Evolutionary conservation across 1,139 yeast species (phyloP), one percentile per base, ranked within the genome.

Genomic region (Diutina siamensis): DNA sequence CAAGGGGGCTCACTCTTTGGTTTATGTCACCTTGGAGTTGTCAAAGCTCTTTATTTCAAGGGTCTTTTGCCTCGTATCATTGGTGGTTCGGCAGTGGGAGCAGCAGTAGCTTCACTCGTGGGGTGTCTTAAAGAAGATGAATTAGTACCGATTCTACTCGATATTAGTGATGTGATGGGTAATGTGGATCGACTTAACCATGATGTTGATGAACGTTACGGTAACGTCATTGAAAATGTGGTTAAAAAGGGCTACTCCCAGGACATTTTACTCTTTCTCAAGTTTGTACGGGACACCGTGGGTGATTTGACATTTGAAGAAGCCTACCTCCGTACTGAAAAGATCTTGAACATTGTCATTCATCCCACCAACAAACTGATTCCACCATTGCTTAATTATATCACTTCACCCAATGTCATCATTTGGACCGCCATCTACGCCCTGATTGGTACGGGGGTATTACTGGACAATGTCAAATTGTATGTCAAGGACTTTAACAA

Each of bases 1-100:
- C 97, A 92, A 61, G 97, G 98, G 27, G 97, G 97, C 1, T 84
- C 97, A 0, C 65, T 92, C 25, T 92, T 89, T 64, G 97, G 97
- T 0, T 67, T 92, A 50, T 88, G 95, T 57, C 98, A 92, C 60
- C 61, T 92, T 44, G 98, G 98, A 1, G 95, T 89, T 1, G 85
- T 89, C 7, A 83, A 83, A 52, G 92, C 94, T 0, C 65, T 92
- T 19, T 76, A 82, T 51, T 73, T 75, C 52, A 80, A 83, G 50
- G 82, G 87, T 0, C 64, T 89, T 35, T 66, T 89, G 45, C 98
- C 98, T 0, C 65, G 83, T 45, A 84, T 92, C 3, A 77, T 92
- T 35, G 85, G 94, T n/a, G 97, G 97, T 0, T 83, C 92, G 50
- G 94, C 96, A 0, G 87, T 87, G 48, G 97, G 97, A 1, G 94